Percentiles rank a stretch among this genome's conserved stretches.
phyloP scores from a whole-genome alignment of 306 rosid genomes.

The Vigna radiata region DNA sequence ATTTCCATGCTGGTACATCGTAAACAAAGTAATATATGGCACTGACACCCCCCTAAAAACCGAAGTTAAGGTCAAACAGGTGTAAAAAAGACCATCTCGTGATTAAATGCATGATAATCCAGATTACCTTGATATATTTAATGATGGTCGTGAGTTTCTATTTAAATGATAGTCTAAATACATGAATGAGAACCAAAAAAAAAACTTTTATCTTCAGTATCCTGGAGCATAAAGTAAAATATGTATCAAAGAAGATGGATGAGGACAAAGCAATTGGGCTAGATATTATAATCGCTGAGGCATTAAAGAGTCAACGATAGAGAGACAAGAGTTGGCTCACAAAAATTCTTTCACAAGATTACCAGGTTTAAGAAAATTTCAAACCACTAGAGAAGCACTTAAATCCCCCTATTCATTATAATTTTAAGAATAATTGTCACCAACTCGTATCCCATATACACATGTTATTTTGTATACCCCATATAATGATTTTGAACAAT shows the following conservation, averaged over 20 bases:
- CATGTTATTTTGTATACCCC: neutral
- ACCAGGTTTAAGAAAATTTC: neutral
- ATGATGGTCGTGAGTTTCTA: neutral
- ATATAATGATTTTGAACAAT: slow-evolving; percentile 2
- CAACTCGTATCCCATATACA: neutral
- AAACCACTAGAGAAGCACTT: neutral
- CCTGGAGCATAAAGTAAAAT: neutral
- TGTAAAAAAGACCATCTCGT: neutral
- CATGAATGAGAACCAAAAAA: neutral
- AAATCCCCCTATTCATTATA: neutral
- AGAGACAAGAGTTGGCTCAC: neutral
- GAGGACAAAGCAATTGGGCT: neutral
- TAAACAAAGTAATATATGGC: neutral
- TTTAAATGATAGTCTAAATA: neutral
- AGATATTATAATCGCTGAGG: neutral
- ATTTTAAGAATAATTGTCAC: neutral
- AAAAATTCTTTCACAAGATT: neutral
- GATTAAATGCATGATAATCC: slow-evolving; percentile 11
- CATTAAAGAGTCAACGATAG: neutral
- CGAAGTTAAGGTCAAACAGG: neutral
- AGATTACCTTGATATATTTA: neutral
- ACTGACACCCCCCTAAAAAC: neutral
- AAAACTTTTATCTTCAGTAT: neutral
- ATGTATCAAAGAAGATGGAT: neutral
- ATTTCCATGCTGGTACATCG: slow-evolving; percentile 4